Base-by-base conservation (phyloP, 2,329 filamentous ascomycete species). In the Pseudopithomyces chartarum region DNA sequence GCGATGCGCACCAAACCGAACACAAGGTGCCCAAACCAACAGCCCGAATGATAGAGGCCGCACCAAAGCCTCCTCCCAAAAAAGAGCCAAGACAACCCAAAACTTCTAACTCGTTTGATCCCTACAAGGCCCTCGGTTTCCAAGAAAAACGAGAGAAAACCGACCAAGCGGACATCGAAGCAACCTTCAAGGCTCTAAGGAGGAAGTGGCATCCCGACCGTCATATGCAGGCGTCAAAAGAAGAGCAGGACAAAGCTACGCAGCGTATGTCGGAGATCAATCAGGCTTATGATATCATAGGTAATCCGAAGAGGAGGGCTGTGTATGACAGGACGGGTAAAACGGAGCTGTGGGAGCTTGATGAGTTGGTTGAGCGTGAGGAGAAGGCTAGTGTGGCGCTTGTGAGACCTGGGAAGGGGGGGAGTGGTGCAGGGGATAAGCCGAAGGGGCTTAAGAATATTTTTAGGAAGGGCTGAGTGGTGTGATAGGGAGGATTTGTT, bases 141-240 rank as follows among this genome's bases (percentile, higher is more conserved):
- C 33, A 49, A 29, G 34, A 29, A 4, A 10, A 49, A 5, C 17
- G 20, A 10, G 10, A 22, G 17, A 29, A n/a, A 8, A 22, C 20
- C 7, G 45, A 39, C 11, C 46, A 47, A 22, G 2, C 22, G 17
- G 45, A 47, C 15, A 49, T 39, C 46, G 22, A 49, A 26, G 46
- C 32, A 17, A n/a, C 34, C 20, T 49, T 23, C 34, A 39, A 39
- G n/a, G 20, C 20, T 15, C 34, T 39, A 2, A 26, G 23, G 11
- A 49, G 20, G 20, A 49, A 29, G 20, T 49, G 33, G 46, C 46
- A 49, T 39, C 46, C 46, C 12, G 46, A 49, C 20, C 23, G 22
- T 2, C 33, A 49, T 13, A 29, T 39, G 20, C 8, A 17, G 15
- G 39, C 19, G 11, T 13, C 46, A 8, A 29, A 49, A 7, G 34